phyloP scores from a whole-genome alignment of 495 filamentous ascomycete species.

The Neurospora sp. region DNA sequence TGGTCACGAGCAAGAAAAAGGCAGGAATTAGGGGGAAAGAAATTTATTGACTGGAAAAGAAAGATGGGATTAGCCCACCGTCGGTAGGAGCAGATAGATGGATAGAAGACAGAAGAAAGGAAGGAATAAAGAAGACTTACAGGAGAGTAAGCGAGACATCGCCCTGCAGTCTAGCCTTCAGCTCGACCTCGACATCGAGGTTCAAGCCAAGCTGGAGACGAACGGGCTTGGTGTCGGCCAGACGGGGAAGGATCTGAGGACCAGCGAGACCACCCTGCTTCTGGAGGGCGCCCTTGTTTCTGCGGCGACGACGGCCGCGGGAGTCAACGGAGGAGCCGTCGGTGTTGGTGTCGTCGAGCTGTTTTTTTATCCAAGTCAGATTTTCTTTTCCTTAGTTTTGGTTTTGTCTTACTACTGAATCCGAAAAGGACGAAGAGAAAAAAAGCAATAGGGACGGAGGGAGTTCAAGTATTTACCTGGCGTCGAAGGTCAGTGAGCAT shows the following conservation, averaged over 20 bases:
- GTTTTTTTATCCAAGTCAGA: not conserved
- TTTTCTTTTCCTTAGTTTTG: not conserved
- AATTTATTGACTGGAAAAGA: not conserved
- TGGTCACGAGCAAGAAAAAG: not conserved
- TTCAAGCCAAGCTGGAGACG: slow-evolving; percentile 25
- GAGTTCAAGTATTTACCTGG: slow-evolving; percentile 13
- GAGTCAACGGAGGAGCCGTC: slow-evolving; percentile 19
- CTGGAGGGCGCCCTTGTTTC: slow-evolving; percentile 13
- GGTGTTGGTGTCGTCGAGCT: slow-evolving; percentile 22
- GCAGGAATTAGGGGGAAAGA: not conserved
- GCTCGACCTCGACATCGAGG: slow-evolving; percentile 26
- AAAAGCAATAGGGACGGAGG: not conserved
- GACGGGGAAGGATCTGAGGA: slow-evolving; percentile 10
- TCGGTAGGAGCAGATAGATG: not conserved
- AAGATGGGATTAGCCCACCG: not conserved
- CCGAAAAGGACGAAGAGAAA: not conserved
- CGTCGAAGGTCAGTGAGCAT: slow-evolving; percentile 16
- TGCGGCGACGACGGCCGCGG: slow-evolving; percentile 15
- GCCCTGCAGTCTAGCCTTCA: slow-evolving; percentile 25
- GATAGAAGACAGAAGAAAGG: not conserved
- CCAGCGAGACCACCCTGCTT: not conserved
- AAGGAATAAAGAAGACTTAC: slow-evolving; percentile 12
- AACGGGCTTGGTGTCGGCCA: slow-evolving; percentile 26
- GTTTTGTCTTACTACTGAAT: not conserved
- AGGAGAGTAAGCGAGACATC: slow-evolving; percentile 27